Evolutionary conservation across 768 basidiomycete genomes (phyloP).

Genomic region (Leucosporidium scottii): DNA sequence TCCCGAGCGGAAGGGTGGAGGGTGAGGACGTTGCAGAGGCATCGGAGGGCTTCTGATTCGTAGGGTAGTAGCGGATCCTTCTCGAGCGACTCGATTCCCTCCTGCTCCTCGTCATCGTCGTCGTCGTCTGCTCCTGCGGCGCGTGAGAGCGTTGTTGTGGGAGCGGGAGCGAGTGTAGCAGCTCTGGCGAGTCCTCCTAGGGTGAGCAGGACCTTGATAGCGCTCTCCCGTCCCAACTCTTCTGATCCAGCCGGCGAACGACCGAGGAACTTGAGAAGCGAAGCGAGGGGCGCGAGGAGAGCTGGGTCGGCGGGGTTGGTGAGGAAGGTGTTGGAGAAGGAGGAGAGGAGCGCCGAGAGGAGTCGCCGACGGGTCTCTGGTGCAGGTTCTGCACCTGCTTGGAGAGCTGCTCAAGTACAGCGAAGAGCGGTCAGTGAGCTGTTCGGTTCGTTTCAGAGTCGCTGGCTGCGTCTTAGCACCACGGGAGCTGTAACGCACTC

Average conservation of each 20-base stretch:
- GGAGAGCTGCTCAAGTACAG: constrained; percentile 2
- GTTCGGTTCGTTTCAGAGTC: not conserved
- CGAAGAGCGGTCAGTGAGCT: not conserved
- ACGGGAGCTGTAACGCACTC: constrained; percentile 1
- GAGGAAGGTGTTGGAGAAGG: constrained; percentile 3
- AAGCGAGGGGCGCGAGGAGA: not conserved
- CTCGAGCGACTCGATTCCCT: not conserved
- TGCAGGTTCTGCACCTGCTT: constrained; percentile 6
- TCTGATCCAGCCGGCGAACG: constrained; percentile 26
- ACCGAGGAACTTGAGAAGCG: constrained; percentile 26
- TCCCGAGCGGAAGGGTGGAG: constrained; percentile 28
- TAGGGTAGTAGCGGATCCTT: not conserved
- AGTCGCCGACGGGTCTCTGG: constrained; percentile 19
- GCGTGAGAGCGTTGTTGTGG: not conserved
- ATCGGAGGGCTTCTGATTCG: constrained; percentile 28
- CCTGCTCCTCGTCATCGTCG: not conserved
- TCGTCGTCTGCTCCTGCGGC: too few relatives aligned
- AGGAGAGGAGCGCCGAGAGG: constrained; percentile 8
- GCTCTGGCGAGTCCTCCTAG: constrained; percentile 16
- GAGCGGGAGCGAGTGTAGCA: constrained; percentile 2
- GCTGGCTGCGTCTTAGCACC: not conserved
- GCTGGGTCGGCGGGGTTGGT: not conserved
- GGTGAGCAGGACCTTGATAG: constrained; percentile 1
- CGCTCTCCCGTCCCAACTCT: constrained; percentile 14
- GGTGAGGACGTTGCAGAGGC: constrained; percentile 32